phyloP scores from a whole-genome alignment of 805 yeast genomes.

The Candida sphagnicola region DNA sequence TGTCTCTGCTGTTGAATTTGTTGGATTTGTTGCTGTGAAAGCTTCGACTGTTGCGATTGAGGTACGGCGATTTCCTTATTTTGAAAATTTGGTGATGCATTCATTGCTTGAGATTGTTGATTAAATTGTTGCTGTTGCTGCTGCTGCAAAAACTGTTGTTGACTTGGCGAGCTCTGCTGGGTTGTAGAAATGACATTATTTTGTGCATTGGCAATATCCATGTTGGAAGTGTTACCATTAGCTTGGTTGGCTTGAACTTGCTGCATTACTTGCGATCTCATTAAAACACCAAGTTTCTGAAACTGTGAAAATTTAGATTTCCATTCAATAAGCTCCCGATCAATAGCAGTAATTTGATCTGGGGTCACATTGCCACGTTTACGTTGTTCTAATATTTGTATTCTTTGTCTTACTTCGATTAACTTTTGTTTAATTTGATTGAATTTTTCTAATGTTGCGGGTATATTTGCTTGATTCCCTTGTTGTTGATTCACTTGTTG shows the following conservation, averaged over 20 bases:
- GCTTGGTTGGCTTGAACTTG: conserved; percentile 17
- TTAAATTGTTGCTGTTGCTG: conserved; percentile 1
- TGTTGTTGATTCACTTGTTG: not conserved
- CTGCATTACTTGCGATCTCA: conserved; percentile 39
- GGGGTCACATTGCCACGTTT: conserved; percentile 42
- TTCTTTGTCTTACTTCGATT: conserved; percentile 45
- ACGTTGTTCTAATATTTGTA: conserved; percentile 47
- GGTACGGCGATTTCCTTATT: not conserved
- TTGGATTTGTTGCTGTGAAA: not conserved
- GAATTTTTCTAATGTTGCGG: conserved; percentile 33
- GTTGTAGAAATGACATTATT: not conserved
- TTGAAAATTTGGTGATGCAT: not conserved
- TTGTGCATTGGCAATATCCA: not conserved
- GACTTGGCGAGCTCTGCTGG: not conserved
- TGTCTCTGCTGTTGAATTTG: conserved; percentile 1
- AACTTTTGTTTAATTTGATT: conserved; percentile 44
- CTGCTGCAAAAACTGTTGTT: conserved; percentile 2
- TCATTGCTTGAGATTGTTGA: not conserved
- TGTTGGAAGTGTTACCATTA: conserved; percentile 3
- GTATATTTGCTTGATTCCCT: not conserved
- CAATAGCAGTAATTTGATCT: conserved; percentile 41
- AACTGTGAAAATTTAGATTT: conserved; percentile 46
- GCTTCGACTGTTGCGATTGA: not conserved
- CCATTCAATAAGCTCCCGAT: conserved; percentile 46
- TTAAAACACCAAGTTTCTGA: conserved; percentile 46